Evolutionary conservation across 371 early-diverging fungal species (phyloP).

Genomic region (Saksenaea oblongispora): DNA sequence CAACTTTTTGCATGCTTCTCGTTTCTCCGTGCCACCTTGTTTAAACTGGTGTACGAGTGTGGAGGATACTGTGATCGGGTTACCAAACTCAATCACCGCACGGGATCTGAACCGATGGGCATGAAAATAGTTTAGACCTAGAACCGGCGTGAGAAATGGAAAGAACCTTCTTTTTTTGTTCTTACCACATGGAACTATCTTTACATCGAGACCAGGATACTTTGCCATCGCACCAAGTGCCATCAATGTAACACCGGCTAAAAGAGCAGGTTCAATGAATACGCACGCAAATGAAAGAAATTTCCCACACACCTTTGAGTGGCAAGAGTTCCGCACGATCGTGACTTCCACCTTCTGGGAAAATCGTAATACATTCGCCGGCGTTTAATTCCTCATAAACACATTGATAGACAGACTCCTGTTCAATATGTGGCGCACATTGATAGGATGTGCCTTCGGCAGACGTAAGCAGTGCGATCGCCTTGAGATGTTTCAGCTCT

Average conservation of each 20-base stretch:
- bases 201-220: conserved; percentile 80
- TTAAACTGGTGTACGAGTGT: conserved; percentile 80
- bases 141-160: neutral
- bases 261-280: neutral
- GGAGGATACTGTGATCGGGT: conserved; percentile 73
- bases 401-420: conserved; percentile 74
- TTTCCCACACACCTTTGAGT: conserved; percentile 65
- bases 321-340: conserved; percentile 94
- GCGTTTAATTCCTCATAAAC: conserved; percentile 77
- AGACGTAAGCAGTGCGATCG: conserved; percentile 59
- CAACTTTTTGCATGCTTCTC: conserved; percentile 76
- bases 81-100: conserved; percentile 94
- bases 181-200: conserved; percentile 86
- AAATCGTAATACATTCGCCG: conserved; percentile 89
- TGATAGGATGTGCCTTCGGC: conserved; percentile 66
- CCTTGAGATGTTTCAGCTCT: conserved; percentile 68
- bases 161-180: neutral
- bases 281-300: neutral
- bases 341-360: conserved; percentile 96
- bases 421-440: conserved; percentile 84
- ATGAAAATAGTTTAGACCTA: conserved; percentile 90
- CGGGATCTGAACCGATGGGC: conserved; percentile 93
- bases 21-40: conserved; percentile 77
- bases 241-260: conserved; percentile 85
- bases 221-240: conserved; percentile 89